Evolutionary conservation across 176 grass and related monocot genomes (phyloP), one percentile per base, ranked within the genome.

Genomic region (Cenchrus purpureus): DNA sequence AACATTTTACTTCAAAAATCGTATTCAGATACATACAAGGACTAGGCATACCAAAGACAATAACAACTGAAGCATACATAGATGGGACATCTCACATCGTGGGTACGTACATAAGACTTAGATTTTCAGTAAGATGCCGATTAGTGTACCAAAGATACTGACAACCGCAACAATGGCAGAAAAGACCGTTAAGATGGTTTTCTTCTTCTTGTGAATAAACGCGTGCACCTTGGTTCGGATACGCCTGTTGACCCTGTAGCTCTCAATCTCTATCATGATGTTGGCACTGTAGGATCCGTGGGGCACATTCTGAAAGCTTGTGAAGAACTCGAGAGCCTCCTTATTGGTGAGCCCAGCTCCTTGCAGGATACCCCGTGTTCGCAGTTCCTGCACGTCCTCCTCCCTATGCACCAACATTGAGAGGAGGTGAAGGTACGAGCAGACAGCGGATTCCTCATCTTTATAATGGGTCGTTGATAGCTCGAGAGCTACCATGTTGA

Each of bases 401-500:
- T 76, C 53, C 53, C 74, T 53, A 3, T 76, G 4, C 1, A 59
- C 53, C 7, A 76, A 3, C 32, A 59, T 76, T 31, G 31, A 32
- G 1, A 76, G 9, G 16, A 76, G 54, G 32, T 13, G 54, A 4
- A 77, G 54, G 74, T 77, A 77, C 0, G 74, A 77, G 19, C 54
- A 77, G 9, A 77, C 54, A 0, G 74, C 74, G 0, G 74, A 77
- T 2, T 58, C 17, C 7, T 77, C 74, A 1, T 77, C 34, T 12
- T 8, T 4, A 3, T 16, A 77, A 77, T 0, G 0, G 0, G 11
- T 8, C 74, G 32, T 8, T 32, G 32, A 77, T 0, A 59, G 32
- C 54, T 77, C 74, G 17, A 59, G 55, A 0, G 74, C 74, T 5
- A 34, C 74, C 74, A 77, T 59, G 54, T 77, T 77, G 9, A 77